These are phyloP conservation scores for Oxytropis ochrocephala DNA, from an alignment of 306 rosid genomes.

Conservation along the genomic window DNA sequence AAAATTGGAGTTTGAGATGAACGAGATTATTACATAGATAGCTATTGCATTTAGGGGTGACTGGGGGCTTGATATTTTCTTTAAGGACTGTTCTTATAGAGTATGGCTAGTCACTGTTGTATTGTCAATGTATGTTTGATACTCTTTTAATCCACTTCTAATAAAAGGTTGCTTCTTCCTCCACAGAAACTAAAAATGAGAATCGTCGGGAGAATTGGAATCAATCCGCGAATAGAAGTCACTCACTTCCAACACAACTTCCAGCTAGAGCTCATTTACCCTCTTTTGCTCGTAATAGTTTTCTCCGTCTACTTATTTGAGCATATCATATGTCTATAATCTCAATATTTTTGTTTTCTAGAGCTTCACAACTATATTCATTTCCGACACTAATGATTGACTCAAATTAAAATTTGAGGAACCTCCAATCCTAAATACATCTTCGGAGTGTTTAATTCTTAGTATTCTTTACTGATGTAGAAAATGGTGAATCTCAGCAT, in stretches of 20 bases:
- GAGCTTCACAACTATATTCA: neutral
- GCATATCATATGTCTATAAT: conserved; percentile 2
- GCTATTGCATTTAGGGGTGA: neutral
- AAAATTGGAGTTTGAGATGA: neutral
- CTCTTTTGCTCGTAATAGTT: conserved; percentile 56
- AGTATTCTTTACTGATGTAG: conserved; percentile 38
- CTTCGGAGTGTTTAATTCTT: neutral
- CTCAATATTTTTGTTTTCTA: neutral
- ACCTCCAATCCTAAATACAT: neutral
- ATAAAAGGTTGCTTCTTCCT: conserved; percentile 10
- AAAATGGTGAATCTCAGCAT: conserved; percentile 62
- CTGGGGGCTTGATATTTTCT: neutral
- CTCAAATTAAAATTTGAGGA: neutral
- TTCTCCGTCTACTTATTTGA: conserved; percentile 2
- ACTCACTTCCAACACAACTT: conserved; percentile 78
- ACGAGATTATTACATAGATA: neutral
- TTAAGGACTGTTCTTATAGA: too few species aligned
- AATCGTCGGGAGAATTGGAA: conserved; percentile 57
- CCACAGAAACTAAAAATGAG: conserved; percentile 46
- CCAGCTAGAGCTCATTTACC: conserved; percentile 89
- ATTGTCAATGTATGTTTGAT: conserved; percentile 3
- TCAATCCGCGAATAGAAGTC: conserved; percentile 50
- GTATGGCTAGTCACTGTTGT: too few species aligned
- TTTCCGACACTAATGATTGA: neutral
- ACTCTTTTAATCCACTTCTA: conserved; percentile 6